A percentile compares a stretch with the other conserved stretches of the same genome.
Conservation (phyloP, 345 rosid species). For the Eucalyptus regnans region DNA sequence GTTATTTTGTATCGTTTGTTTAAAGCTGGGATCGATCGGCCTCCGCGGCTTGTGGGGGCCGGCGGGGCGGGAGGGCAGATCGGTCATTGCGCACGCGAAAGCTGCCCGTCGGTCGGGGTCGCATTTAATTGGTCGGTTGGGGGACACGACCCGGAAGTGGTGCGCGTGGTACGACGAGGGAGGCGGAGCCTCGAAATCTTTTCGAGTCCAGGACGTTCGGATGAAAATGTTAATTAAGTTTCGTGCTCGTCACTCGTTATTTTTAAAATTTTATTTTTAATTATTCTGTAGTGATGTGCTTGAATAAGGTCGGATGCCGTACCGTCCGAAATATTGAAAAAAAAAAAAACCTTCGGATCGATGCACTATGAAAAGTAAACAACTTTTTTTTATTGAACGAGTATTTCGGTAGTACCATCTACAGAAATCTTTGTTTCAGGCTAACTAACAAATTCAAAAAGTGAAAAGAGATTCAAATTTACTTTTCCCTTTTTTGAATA, state of each 20-base stretch:
- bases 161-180: not conserved
- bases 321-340: not conserved
- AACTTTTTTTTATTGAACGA: not conserved
- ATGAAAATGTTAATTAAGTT: not conserved
- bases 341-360: not conserved
- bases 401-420: not conserved
- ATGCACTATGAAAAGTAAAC: not conserved
- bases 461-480: not conserved
- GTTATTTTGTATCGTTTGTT: not conserved
- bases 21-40: not conserved
- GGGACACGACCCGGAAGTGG: not conserved
- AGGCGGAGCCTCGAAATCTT: not conserved
- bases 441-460: not conserved
- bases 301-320: not conserved
- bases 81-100: not conserved
- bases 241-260: not conserved
- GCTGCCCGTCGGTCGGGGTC: not conserved
- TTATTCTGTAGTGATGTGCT: not conserved
- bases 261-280: not conserved
- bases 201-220: not conserved
- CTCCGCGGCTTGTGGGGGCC: not conserved
- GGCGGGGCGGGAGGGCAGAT: not conserved
- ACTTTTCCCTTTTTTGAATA: not conserved
- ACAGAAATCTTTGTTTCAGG: not conserved
- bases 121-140: not conserved